Conservation (phyloP, 495 filamentous ascomycete genomes). For the Neurospora sp. region DNA sequence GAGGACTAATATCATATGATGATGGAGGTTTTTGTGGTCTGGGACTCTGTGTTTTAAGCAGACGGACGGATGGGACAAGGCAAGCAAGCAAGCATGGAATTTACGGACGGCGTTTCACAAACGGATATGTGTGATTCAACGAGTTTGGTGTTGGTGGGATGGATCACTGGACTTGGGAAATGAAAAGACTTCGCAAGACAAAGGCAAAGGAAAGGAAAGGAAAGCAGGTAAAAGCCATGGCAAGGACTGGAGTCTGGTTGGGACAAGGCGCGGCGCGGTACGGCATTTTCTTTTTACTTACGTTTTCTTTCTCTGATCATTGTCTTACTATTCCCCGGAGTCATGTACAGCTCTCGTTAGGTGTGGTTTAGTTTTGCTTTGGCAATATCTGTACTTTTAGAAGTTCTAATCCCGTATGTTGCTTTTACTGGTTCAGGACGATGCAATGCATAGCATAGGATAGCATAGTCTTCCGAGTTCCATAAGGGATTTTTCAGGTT, state of each 20-base stretch:
- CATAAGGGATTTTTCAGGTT: neutral
- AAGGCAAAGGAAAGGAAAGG: neutral
- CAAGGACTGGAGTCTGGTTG: neutral
- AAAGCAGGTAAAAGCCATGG: neutral
- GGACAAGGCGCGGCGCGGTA: neutral
- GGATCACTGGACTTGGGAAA: neutral
- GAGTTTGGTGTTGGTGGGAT: neutral
- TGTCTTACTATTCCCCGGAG: neutral
- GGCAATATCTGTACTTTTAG: neutral
- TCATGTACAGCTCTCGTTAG: neutral
- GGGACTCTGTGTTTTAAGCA: neutral
- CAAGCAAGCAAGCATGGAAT: neutral
- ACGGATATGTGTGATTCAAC: neutral
- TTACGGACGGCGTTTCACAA: neutral
- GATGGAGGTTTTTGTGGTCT: constrained; percentile 8
- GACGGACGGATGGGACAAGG: neutral
- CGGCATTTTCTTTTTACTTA: neutral
- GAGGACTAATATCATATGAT: constrained; percentile 12
- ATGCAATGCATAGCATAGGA: neutral
- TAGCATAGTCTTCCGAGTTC: neutral
- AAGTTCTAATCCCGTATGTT: neutral
- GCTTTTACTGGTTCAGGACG: neutral
- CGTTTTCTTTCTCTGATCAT: neutral
- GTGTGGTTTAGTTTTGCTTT: neutral
- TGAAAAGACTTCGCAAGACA: neutral